Conservation (phyloP, 2,329 filamentous ascomycete species). For the Cytospora paraplurivora region DNA sequence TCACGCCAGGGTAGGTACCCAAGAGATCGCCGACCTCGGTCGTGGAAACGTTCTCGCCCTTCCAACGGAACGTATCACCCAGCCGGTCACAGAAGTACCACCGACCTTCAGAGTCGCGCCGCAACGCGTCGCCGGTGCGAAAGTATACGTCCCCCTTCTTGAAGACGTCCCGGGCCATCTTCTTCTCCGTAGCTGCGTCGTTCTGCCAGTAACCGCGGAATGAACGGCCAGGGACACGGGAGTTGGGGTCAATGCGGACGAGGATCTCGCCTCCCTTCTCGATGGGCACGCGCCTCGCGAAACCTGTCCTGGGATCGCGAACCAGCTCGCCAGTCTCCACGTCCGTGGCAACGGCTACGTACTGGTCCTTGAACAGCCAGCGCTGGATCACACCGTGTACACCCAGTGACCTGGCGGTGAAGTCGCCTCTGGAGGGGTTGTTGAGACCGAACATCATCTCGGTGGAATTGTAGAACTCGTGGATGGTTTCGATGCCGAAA, state of each 20-base stretch:
- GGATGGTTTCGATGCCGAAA: constrained; percentile 63
- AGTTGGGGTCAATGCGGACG: constrained; percentile 52
- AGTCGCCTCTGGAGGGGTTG: constrained; percentile 64
- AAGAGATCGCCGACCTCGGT: constrained; percentile 68
- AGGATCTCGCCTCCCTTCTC: constrained; percentile 76
- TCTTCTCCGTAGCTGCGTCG: constrained; percentile 65
- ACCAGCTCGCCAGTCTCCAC: constrained; percentile 67
- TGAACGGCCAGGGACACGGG: constrained; percentile 45
- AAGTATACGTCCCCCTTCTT: constrained; percentile 69
- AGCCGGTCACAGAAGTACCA: constrained; percentile 71
- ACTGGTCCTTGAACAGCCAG: constrained; percentile 52
- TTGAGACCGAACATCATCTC: constrained; percentile 68
- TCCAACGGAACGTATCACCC: constrained; percentile 77
- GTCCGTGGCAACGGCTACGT: constrained; percentile 70
- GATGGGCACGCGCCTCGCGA: constrained; percentile 64
- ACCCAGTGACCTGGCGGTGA: constrained; percentile 64
- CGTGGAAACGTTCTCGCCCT: constrained; percentile 69
- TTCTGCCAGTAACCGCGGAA: constrained; percentile 75
- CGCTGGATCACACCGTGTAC: constrained; percentile 69
- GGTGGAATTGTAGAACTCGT: constrained; percentile 78
- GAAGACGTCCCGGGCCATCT: constrained; percentile 66
- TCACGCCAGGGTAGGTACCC: constrained; percentile 58
- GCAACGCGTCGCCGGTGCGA: constrained; percentile 67
- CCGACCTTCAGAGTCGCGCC: constrained; percentile 62
- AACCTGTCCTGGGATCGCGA: constrained; percentile 67